Conservation (phyloP, 768 basidiomycete genomes). For the Mycena rebaudengoi region DNA sequence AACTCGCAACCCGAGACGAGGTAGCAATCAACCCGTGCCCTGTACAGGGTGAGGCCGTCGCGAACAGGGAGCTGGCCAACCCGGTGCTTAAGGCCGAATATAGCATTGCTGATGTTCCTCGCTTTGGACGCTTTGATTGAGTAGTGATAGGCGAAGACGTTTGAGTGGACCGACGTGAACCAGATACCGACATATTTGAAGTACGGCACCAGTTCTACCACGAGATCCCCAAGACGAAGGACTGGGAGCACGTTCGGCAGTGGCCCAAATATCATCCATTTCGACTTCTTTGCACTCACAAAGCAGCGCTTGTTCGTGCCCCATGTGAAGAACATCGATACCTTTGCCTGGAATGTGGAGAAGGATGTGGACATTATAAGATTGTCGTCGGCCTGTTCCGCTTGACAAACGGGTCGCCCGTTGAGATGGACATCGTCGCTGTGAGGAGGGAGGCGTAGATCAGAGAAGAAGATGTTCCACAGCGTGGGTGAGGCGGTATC, state of each 20-base stretch:
- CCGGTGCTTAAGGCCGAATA: constrained; percentile 20
- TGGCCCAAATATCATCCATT: constrained; percentile 26
- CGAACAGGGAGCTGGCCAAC: too few relatives aligned
- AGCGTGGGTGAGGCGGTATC: constrained; percentile 35
- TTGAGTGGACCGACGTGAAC: constrained; percentile 21
- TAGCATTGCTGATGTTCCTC: constrained; percentile 16
- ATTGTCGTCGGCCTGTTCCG: constrained; percentile 29
- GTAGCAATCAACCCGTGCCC: too few relatives aligned
- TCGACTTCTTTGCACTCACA: constrained; percentile 31
- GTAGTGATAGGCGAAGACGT: not conserved
- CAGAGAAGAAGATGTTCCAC: constrained; percentile 33
- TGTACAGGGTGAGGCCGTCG: too few relatives aligned
- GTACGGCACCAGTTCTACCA: not conserved
- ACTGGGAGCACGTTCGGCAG: not conserved
- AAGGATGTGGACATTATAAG: constrained; percentile 21
- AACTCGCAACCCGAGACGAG: too few relatives aligned
- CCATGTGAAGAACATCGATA: constrained; percentile 21
- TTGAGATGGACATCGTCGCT: constrained; percentile 23
- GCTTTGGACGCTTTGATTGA: constrained; percentile 27
- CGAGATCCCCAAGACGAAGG: not conserved
- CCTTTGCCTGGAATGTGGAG: constrained; percentile 19
- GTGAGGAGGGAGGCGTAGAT: constrained; percentile 14
- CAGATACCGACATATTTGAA: too few relatives aligned
- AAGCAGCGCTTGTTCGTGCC: constrained; percentile 34
- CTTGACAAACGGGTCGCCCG: constrained; percentile 14